Evolutionary conservation across 305 asterid species (phyloP).

Genomic region (Fraxinus paxiana): DNA sequence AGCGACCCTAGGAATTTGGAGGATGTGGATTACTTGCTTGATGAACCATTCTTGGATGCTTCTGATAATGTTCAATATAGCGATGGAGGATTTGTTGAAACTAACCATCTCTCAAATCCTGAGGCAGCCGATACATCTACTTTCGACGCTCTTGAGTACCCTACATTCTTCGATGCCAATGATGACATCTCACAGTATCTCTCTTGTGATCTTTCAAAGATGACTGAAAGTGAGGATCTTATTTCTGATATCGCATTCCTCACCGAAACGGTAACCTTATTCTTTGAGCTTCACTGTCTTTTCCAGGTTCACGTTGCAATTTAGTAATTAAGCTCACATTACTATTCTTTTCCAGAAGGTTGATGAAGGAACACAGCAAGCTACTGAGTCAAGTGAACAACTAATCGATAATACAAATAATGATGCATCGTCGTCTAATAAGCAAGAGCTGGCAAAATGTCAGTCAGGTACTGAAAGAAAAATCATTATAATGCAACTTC

Average conservation of each 20-base stretch:
- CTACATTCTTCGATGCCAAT: slow-evolving; percentile 51
- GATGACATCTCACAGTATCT: slow-evolving; percentile 38
- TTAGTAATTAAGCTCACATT: slow-evolving; percentile 12
- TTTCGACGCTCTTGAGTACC: slow-evolving; percentile 55
- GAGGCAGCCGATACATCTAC: slow-evolving; percentile 33
- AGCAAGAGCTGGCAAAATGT: slow-evolving; percentile 32
- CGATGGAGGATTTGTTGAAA: slow-evolving; percentile 60
- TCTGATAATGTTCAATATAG: slow-evolving; percentile 34
- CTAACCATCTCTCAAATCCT: slow-evolving; percentile 59
- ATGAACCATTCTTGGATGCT: slow-evolving; percentile 56
- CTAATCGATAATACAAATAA: slow-evolving; percentile 23
- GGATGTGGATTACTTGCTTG: slow-evolving; percentile 53
- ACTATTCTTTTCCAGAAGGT: slow-evolving; percentile 32
- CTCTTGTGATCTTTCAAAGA: slow-evolving; percentile 40
- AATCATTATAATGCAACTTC: neutral
- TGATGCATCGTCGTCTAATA: slow-evolving; percentile 31
- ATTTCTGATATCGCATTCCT: slow-evolving; percentile 31
- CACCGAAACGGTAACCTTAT: slow-evolving; percentile 41
- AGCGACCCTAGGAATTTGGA: slow-evolving; percentile 46
- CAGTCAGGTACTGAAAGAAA: slow-evolving; percentile 44
- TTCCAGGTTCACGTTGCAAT: neutral
- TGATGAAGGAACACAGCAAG: slow-evolving; percentile 33
- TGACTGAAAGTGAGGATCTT: slow-evolving; percentile 36
- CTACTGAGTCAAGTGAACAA: slow-evolving; percentile 34
- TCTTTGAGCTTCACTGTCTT: neutral